Evolutionary conservation across 495 filamentous ascomycete genomes (phyloP).

Genomic region (Delitschia confertaspora): DNA sequence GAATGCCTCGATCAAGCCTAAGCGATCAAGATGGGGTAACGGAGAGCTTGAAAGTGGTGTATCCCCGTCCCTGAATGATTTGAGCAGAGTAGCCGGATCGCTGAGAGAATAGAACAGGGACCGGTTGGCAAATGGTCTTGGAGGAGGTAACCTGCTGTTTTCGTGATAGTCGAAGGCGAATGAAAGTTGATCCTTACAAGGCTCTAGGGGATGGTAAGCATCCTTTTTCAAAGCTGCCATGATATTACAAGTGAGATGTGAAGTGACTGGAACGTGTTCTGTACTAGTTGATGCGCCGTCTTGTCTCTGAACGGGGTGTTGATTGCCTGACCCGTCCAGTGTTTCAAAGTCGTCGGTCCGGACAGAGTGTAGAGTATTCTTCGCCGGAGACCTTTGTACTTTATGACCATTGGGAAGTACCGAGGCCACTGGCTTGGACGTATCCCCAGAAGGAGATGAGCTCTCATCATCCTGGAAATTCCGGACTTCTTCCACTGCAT

Average conservation of each 20-base stretch:
- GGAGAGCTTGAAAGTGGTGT: slow-evolving; percentile 6
- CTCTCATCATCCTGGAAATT: no score
- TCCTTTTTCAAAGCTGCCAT: slow-evolving; percentile 17
- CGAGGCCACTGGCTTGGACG: no score
- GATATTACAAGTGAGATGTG: slow-evolving; percentile 31
- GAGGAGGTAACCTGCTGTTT: slow-evolving; percentile 5
- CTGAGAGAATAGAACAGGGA: slow-evolving; percentile 66
- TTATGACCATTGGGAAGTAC: no score
- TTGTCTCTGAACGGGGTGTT: not conserved
- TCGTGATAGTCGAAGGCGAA: slow-evolving; percentile 21
- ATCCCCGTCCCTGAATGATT: slow-evolving; percentile 50
- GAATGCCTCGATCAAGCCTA: slow-evolving; percentile 37
- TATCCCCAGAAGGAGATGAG: no score
- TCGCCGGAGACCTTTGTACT: no score
- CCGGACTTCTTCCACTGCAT: no score
- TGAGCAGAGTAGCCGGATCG: slow-evolving; percentile 52
- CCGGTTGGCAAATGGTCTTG: slow-evolving; percentile 54
- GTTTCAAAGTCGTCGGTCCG: no score
- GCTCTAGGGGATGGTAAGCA: slow-evolving; percentile 6
- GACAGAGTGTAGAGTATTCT: no score
- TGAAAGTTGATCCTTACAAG: slow-evolving; percentile 2
- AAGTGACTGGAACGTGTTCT: slow-evolving; percentile 11
- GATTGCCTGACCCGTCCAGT: no score
- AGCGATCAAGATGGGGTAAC: slow-evolving; percentile 35
- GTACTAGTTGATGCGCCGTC: not conserved